These are phyloP conservation scores for Fusarium liriodendri DNA, from an alignment of 2,329 filamentous ascomycete species.

Conservation along the genomic window DNA sequence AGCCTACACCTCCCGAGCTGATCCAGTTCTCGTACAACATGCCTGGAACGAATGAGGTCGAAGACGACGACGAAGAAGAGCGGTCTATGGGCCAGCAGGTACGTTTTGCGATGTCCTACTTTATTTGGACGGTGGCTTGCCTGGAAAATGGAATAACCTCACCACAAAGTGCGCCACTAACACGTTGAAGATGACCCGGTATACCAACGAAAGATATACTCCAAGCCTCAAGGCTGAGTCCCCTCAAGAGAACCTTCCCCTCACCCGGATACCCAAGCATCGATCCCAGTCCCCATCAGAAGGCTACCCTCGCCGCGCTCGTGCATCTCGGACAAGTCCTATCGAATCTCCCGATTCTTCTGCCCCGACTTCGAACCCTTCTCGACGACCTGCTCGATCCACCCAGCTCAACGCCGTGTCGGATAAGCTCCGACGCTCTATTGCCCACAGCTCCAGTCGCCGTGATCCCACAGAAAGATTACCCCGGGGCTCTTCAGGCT, in stretches of 20 bases:
- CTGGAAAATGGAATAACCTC: background rate
- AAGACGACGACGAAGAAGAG: slow-evolving; percentile 40
- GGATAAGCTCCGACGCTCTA: slow-evolving; percentile 51
- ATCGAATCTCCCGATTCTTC: slow-evolving; percentile 46
- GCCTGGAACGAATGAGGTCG: slow-evolving; percentile 51
- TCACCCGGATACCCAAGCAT: slow-evolving; percentile 44
- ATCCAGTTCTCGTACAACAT: slow-evolving; percentile 80
- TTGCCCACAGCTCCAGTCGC: slow-evolving; percentile 44
- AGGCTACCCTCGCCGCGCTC: slow-evolving; percentile 46
- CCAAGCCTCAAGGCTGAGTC: slow-evolving; percentile 45
- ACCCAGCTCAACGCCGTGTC: slow-evolving; percentile 46
- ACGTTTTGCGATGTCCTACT: slow-evolving; percentile 6
- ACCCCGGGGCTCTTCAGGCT: slow-evolving; percentile 41
- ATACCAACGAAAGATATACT: slow-evolving; percentile 37
- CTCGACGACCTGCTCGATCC: slow-evolving; percentile 43
- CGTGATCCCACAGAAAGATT: slow-evolving; percentile 42
- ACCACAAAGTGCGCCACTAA: slow-evolving; percentile 8
- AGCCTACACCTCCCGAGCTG: slow-evolving; percentile 83
- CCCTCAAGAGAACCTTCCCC: slow-evolving; percentile 41
- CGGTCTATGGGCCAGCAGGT: slow-evolving; percentile 34
- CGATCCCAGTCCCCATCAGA: slow-evolving; percentile 50
- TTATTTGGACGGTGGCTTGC: background rate
- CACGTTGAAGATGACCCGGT: slow-evolving; percentile 34
- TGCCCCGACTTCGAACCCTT: slow-evolving; percentile 33
- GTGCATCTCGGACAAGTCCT: slow-evolving; percentile 44